These are phyloP conservation scores for Fusarium nisikadoi DNA, from an alignment of 2,329 filamentous ascomycete species.

Conservation along the genomic window DNA sequence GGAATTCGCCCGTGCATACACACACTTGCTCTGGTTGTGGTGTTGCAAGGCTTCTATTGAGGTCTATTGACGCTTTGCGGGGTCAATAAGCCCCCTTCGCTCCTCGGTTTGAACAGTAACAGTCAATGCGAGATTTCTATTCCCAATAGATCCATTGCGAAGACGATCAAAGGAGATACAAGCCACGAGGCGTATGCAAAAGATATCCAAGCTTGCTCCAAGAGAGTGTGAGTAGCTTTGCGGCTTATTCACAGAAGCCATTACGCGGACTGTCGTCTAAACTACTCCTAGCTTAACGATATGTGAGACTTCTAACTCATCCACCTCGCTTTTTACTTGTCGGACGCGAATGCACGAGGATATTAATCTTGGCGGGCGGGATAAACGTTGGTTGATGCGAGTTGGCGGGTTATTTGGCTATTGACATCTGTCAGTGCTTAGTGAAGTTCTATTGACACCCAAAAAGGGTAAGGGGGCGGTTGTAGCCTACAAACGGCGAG, in stretches of 20 bases:
- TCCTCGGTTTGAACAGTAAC: slow-evolving; percentile 1
- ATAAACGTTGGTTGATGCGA: slow-evolving; percentile 2
- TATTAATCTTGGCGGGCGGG: background rate
- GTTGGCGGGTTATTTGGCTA: slow-evolving; percentile 4
- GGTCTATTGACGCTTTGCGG: slow-evolving; percentile 26
- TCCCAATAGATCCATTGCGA: background rate
- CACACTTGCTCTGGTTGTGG: slow-evolving; percentile 3
- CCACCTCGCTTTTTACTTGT: slow-evolving; percentile 7
- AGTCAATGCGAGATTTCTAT: background rate
- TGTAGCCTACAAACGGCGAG: slow-evolving; percentile 8
- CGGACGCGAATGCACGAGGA: slow-evolving; percentile 13
- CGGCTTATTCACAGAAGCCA: slow-evolving; percentile 20
- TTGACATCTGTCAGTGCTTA: slow-evolving; percentile 21
- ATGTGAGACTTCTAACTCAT: background rate
- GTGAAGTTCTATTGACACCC: slow-evolving; percentile 45
- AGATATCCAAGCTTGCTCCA: slow-evolving; percentile 4
- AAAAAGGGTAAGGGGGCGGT: slow-evolving; percentile 32
- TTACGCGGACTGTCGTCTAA: background rate
- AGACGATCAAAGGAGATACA: slow-evolving; percentile 5
- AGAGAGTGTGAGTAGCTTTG: background rate
- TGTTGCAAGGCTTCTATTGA: slow-evolving; percentile 28
- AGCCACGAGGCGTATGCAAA: background rate
- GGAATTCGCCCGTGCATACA: background rate
- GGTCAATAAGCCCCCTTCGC: slow-evolving; percentile 32
- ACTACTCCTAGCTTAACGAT: background rate